phyloP scores from a whole-genome alignment of 2,329 filamentous ascomycete species.

The Macrophomina phaseolina region DNA sequence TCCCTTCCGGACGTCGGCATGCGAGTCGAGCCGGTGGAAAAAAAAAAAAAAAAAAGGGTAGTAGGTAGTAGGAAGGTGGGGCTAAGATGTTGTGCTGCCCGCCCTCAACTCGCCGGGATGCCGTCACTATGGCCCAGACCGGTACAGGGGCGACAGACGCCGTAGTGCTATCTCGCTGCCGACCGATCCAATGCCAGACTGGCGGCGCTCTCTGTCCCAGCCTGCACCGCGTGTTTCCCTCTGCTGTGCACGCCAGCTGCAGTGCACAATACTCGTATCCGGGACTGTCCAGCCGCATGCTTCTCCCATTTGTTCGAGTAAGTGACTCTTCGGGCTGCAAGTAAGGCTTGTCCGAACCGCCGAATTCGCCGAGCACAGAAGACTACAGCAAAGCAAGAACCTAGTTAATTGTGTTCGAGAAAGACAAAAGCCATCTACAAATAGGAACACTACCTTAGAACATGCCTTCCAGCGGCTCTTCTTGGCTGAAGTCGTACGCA shows the following conservation, averaged over 20 bases:
- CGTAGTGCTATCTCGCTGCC: background rate
- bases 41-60: background rate
- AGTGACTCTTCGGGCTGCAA: too few species aligned
- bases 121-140: background rate
- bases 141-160: too few species aligned
- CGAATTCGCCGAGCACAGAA: background rate
- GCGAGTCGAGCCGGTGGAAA: background rate
- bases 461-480: constrained; percentile 35
- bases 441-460: constrained; percentile 29
- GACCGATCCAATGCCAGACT: background rate
- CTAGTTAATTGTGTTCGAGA: background rate
- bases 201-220: too few species aligned
- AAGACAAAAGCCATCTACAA: background rate
- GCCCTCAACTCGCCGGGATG: background rate
- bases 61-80: background rate
- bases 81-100: background rate
- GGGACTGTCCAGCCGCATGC: background rate
- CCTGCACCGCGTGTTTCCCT: too few species aligned
- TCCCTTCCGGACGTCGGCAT: background rate
- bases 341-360: background rate
- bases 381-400: background rate
- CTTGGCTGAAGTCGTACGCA: constrained; percentile 66
- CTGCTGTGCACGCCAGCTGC: too few species aligned
- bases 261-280: background rate
- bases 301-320: too few species aligned